Percentiles rank a stretch among this genome's conserved stretches.
phyloP scores from a whole-genome alignment of 2,329 filamentous ascomycete genomes.

The Apiospora malaysiana region DNA sequence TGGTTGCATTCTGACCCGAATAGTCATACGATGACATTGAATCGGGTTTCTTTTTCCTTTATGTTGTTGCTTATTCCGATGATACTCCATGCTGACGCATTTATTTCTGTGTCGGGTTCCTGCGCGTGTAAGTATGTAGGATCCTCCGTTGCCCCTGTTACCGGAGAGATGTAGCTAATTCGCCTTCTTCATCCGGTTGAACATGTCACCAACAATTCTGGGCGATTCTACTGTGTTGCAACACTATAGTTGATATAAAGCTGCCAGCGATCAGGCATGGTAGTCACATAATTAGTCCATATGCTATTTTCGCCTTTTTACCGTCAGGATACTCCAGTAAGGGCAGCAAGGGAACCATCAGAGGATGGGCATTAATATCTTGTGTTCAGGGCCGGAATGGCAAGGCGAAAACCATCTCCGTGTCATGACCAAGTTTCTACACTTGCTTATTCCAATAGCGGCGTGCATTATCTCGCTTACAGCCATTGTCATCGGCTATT shows the following conservation, averaged over 20 bases:
- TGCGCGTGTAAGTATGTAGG: not conserved
- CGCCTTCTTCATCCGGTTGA: not conserved
- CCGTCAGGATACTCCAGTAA: not conserved
- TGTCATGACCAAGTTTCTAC: not conserved
- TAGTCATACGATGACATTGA: too few species aligned
- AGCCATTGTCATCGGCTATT: not conserved
- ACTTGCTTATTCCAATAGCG: not conserved
- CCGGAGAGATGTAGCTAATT: not conserved
- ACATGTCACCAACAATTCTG: not conserved
- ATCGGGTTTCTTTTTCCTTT: too few species aligned
- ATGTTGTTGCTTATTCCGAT: not conserved
- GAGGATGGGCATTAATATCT: not conserved
- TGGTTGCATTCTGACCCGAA: not conserved
- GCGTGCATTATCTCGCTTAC: not conserved
- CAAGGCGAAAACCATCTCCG: not conserved
- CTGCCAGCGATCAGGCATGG: not conserved
- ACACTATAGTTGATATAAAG: not conserved
- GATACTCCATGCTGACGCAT: not conserved
- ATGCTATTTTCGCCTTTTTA: too few species aligned
- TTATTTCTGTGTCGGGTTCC: not conserved
- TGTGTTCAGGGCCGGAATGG: not conserved
- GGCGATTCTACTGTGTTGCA: not conserved
- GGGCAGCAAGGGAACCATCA: not conserved
- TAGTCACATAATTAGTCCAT: not conserved
- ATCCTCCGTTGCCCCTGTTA: not conserved